Evolutionary conservation across 2,329 filamentous ascomycete species (phyloP), one percentile per base, ranked within the genome.

Genomic region (Colletotrichum magnum): DNA sequence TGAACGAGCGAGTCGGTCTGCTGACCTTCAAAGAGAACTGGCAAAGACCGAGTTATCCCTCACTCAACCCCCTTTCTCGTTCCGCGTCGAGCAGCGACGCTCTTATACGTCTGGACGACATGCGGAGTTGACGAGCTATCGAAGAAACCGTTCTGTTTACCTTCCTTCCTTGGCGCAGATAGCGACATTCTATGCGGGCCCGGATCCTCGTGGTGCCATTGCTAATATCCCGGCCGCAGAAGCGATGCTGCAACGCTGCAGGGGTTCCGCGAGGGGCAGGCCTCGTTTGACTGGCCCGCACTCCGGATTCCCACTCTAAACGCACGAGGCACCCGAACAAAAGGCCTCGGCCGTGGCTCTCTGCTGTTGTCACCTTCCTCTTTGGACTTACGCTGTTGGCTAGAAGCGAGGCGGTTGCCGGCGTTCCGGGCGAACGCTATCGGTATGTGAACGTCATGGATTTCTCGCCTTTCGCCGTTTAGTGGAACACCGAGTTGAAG

Each of bases 101-200:
- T 10, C 3, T 58, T 58, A 58, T 58, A 47, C n/a, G 0, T 21
- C 3, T 13, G 2, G 1, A 13, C 15, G 12, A 16, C 13, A 43
- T 43, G 39, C 24, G 56, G 16, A 24, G 56, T 21, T 12, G 24
- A n/a, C n/a, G 39, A 26, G 2, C 39, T 16, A n/a, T 24, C 15
- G 18, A n/a, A 32, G 18, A 58, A 47, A 15, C 2, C 1, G 21
- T 21, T 58, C 24, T 58, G 56, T 58, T 58, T 58, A 58, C 56
- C 56, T 58, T 58, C 56, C 56, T 47, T 58, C 56, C 56, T 48
- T 58, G 56, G 56, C 54, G 54, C 56, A 58, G 53, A 57, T 58
- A 47, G 56, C 32, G 32, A 32, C 24, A 58, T 48, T 48, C 21
- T 24, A 58, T 15, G 24, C 5, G 39, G 16, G 28, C 28, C 28